phyloP scores from a whole-genome alignment of 306 rosid species.

The Cercis canadensis region DNA sequence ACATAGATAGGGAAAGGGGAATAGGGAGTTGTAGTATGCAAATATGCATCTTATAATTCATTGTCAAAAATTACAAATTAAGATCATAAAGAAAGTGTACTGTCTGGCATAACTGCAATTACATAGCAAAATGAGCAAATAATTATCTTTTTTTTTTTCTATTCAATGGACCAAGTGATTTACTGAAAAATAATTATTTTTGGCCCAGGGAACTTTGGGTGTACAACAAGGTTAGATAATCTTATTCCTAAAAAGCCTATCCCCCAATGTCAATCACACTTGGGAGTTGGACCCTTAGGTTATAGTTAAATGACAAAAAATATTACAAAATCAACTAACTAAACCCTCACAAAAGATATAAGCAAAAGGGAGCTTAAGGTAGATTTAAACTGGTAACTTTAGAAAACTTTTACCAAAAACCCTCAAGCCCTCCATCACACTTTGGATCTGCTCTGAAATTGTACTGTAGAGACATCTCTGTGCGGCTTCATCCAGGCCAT shows the following conservation, averaged over 20 bases:
- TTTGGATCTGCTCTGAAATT: slow-evolving; percentile 72
- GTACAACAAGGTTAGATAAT: too few relatives aligned
- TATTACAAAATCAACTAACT: neutral
- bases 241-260: too few relatives aligned
- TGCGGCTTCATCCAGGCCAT: slow-evolving; percentile 79
- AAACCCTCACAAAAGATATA: neutral
- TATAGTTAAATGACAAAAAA: neutral
- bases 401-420: neutral
- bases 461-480: slow-evolving; percentile 68
- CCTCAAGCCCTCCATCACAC: slow-evolving; percentile 57
- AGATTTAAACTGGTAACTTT: neutral
- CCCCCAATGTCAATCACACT: too few relatives aligned
- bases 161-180: too few relatives aligned
- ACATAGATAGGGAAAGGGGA: neutral
- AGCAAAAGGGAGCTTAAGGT: neutral
- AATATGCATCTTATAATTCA: neutral
- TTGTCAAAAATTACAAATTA: neutral
- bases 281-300: too few relatives aligned
- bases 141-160: too few relatives aligned
- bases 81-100: neutral
- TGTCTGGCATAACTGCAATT: too few relatives aligned
- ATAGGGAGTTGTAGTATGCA: neutral
- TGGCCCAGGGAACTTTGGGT: too few relatives aligned
- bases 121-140: too few relatives aligned
- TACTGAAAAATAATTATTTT: too few relatives aligned